Evolutionary conservation across 2,329 filamentous ascomycete species (phyloP).

Genomic region (Exophiala sp.): DNA sequence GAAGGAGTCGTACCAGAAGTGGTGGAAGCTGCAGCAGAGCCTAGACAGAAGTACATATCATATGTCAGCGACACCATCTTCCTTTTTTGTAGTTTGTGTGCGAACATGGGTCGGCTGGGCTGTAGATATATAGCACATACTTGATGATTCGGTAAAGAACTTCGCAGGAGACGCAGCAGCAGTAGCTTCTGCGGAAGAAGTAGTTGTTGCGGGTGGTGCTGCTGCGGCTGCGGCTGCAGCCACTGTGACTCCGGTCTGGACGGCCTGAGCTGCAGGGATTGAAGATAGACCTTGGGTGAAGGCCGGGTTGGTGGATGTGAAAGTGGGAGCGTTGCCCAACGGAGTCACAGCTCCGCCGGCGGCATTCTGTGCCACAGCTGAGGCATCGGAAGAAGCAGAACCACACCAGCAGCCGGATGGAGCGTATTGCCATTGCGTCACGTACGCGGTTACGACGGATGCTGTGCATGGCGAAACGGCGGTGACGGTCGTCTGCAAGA

Average conservation of each 20-base stretch:
- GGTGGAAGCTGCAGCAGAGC: neutral
- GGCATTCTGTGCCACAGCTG: neutral
- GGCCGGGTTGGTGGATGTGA: slow-evolving; percentile 12
- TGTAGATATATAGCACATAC: slow-evolving; percentile 13
- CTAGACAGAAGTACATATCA: neutral
- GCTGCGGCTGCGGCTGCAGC: slow-evolving; percentile 13
- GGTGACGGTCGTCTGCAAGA: slow-evolving; percentile 23
- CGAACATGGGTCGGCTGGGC: too few species aligned
- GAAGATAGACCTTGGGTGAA: slow-evolving; percentile 23
- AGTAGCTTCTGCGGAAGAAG: too few species aligned
- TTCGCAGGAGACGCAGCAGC: slow-evolving; percentile 1
- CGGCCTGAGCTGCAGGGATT: slow-evolving; percentile 23
- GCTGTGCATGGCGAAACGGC: slow-evolving; percentile 16
- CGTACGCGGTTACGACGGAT: slow-evolving; percentile 19
- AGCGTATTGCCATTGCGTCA: slow-evolving; percentile 21
- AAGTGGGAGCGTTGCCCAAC: slow-evolving; percentile 12
- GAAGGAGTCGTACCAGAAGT: slow-evolving; percentile 21
- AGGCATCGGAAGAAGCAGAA: neutral
- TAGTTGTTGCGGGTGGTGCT: slow-evolving; percentile 6
- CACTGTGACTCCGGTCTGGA: slow-evolving; percentile 22
- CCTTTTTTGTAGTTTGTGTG: too few species aligned
- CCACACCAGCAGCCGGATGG: slow-evolving; percentile 22
- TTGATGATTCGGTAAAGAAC: slow-evolving; percentile 10
- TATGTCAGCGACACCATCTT: neutral
- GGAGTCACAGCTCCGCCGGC: neutral